Evolutionary conservation across 129 eudicot species (phyloP).

Genomic region (Flaveria ramosissima): DNA sequence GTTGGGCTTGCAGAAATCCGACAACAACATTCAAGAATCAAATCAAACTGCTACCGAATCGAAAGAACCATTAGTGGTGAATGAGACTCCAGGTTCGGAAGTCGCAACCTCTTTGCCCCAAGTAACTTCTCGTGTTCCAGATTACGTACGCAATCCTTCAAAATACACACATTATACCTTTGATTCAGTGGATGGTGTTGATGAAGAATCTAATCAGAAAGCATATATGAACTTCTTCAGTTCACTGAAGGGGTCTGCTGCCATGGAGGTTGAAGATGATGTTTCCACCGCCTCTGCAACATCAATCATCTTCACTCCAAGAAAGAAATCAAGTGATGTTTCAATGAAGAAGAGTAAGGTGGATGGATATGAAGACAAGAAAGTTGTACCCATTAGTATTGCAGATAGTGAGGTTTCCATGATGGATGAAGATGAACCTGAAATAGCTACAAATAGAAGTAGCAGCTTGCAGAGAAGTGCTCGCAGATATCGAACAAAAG

Average conservation of each 20-base stretch:
- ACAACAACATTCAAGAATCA: slow-evolving; percentile 15
- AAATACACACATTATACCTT: slow-evolving; percentile 78
- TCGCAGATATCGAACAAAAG: slow-evolving; percentile 64
- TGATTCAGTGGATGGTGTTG: slow-evolving; percentile 54
- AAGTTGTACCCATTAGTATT: slow-evolving; percentile 43
- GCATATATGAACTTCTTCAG: slow-evolving; percentile 60
- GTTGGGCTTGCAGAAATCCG: slow-evolving; percentile 35
- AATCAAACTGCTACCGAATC: slow-evolving; percentile 23
- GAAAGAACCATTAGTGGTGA: slow-evolving; percentile 25
- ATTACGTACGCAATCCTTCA: slow-evolving; percentile 67
- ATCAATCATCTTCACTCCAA: slow-evolving; percentile 61
- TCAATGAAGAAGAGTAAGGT: slow-evolving; percentile 23
- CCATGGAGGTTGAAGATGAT: slow-evolving; percentile 33
- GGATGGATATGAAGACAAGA: slow-evolving; percentile 38
- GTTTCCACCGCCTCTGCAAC: slow-evolving; percentile 34
- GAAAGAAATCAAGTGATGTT: slow-evolving; percentile 40
- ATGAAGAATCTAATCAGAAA: slow-evolving; percentile 65
- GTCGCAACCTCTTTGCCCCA: slow-evolving; percentile 26
- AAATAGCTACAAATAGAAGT: slow-evolving; percentile 16
- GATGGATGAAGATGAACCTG: slow-evolving; percentile 83
- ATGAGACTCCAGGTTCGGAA: slow-evolving; percentile 15
- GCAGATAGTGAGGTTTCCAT: slow-evolving; percentile 49
- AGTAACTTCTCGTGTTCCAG: slow-evolving; percentile 49
- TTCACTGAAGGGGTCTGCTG: slow-evolving; percentile 42
- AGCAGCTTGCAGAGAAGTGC: slow-evolving; percentile 48